These are phyloP conservation scores for Lentinula edodes DNA, from an alignment of 768 basidiomycete species.

Conservation along the genomic window DNA sequence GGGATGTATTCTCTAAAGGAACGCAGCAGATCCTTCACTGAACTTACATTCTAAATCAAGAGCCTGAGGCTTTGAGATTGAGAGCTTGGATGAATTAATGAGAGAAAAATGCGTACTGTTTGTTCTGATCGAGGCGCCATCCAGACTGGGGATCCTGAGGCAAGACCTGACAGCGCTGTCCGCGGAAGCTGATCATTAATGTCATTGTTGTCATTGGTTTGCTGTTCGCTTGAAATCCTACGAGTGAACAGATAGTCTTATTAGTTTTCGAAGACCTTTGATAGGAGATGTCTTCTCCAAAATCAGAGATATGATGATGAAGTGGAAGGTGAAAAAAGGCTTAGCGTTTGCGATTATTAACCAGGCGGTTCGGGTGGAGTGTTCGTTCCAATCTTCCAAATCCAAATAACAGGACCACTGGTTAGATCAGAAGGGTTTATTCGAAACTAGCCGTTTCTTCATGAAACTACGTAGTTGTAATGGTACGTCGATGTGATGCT, in stretches of 20 bases:
- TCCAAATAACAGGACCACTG: background rate
- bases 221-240: background rate
- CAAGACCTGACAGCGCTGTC: background rate
- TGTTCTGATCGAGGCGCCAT: background rate
- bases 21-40: background rate
- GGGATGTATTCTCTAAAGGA: background rate
- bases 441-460: background rate
- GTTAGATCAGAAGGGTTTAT: background rate
- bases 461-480: background rate
- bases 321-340: background rate
- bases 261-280: background rate
- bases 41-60: background rate
- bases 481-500: conserved; percentile 2
- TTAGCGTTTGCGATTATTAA: background rate
- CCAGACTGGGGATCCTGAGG: background rate
- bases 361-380: background rate
- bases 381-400: background rate
- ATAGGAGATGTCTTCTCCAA: background rate
- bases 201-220: background rate
- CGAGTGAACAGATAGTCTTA: background rate
- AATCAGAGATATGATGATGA: background rate
- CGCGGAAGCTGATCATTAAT: background rate
- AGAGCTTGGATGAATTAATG: background rate
- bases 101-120: background rate
- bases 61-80: background rate